Base-by-base conservation (phyloP, 345 rosid genomes). In the Diplotaxis tenuifolia region DNA sequence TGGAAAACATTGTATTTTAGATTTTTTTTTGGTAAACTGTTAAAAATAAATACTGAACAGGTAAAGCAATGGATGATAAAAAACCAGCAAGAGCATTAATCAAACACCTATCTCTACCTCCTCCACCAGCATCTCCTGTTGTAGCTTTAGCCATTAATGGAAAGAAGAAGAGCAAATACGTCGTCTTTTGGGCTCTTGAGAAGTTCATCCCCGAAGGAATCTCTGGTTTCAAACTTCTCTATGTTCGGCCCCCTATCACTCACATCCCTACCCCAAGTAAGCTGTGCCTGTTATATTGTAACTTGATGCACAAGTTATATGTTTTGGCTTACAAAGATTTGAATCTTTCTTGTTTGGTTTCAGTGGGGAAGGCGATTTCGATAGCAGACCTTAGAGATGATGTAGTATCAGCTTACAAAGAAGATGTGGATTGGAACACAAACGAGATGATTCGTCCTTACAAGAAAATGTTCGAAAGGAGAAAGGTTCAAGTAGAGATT, bases 241-340 rank as follows among this genome's bases (percentile, higher is more conserved):
- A 89, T 75, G 86, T 94, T 61, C 84, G 86, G 62, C 84, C 88
- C 8, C 82, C 80, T 73, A 74, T 91, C 32, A 83, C 84, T 1
- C 2, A 79, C 14, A 89, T 94, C 70, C 98, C 98, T 71, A 94
- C 97, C 18, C 87, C 98, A 18, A 85, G 98, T 94, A 87, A 86
- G 96, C 29, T 40, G 1, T 62, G 8, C 36, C 7, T 10, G 20
- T 18, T 67, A 23, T 14, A 1, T 14, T 18, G 31, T 12, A 9
- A n/a, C 6, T 65, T 7, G 49, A 27, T 25, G 49, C 10, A 42
- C 34, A 47, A 69, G 16, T 20, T 64, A 6, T 22, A 1, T 7
- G 42, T 23, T 69, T 55, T 58, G 12, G 5, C 9, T 55, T 38
- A 47, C 54, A 52, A 78, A 28, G 38, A 52, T 40, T 16, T 1